These are phyloP conservation scores for Canavalia gladiata DNA, from an alignment of 306 rosid genomes.

Conservation along the genomic window DNA sequence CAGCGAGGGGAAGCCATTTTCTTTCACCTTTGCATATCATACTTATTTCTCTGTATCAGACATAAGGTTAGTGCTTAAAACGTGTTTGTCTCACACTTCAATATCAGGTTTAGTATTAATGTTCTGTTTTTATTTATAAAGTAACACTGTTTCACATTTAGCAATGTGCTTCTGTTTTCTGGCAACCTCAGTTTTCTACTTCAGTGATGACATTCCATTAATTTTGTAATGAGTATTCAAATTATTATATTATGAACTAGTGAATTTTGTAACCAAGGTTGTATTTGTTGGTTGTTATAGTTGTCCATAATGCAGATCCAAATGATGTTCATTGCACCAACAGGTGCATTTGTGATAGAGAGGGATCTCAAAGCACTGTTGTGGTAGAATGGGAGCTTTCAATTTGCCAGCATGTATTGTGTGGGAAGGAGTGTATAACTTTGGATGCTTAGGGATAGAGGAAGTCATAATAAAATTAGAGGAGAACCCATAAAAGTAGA, in stretches of 20 bases:
- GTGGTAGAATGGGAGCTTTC: not conserved
- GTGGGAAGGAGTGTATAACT: slow-evolving; percentile 15
- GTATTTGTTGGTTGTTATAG: slow-evolving; percentile 22
- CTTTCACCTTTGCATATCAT: slow-evolving; percentile 95
- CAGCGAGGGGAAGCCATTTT: slow-evolving; percentile 89
- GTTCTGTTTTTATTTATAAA: slow-evolving; percentile 10
- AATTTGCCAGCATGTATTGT: not conserved
- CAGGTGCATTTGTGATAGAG: slow-evolving; percentile 23
- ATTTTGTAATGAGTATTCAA: slow-evolving; percentile 24
- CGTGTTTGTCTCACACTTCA: slow-evolving; percentile 31
- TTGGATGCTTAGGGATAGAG: slow-evolving; percentile 17
- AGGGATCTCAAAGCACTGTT: slow-evolving; percentile 28
- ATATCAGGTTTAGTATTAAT: slow-evolving; percentile 9
- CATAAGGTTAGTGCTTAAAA: slow-evolving; percentile 67
- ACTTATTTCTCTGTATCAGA: slow-evolving; percentile 94
- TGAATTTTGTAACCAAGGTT: slow-evolving; percentile 19
- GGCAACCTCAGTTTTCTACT: slow-evolving; percentile 32
- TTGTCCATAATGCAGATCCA: not conserved
- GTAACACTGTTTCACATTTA: slow-evolving; percentile 32
- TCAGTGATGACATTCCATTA: slow-evolving; percentile 7
- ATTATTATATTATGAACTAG: slow-evolving; percentile 11
- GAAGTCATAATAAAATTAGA: slow-evolving; percentile 29
- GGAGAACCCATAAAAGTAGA: slow-evolving; percentile 16
- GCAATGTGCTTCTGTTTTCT: slow-evolving; percentile 20
- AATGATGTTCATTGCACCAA: slow-evolving; percentile 25